Percentiles rank a stretch among this genome's conserved stretches.
phyloP scores from a whole-genome alignment of 2,329 filamentous ascomycete species.

The Colletotrichum filicis region DNA sequence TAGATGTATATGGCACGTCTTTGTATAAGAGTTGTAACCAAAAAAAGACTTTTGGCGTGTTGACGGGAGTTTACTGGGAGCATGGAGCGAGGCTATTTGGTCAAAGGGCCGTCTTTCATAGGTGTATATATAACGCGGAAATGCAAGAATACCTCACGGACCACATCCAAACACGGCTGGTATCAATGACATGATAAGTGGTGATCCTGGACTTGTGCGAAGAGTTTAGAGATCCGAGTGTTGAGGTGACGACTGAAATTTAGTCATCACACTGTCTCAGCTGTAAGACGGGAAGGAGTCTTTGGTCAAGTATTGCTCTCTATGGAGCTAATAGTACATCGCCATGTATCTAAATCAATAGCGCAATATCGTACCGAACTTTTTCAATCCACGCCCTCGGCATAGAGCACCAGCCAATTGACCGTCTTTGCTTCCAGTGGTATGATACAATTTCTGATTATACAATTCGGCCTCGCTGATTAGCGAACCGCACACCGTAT shows the following conservation, averaged over 20 bases:
- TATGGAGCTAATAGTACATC: conserved; percentile 1
- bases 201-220: background rate
- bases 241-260: too few relatives aligned
- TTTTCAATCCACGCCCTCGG: background rate
- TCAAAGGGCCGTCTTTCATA: conserved; percentile 28
- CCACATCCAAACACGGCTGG: background rate
- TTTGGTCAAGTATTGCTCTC: background rate
- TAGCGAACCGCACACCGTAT: background rate
- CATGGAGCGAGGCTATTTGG: conserved; percentile 31
- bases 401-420: background rate
- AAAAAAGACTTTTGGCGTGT: conserved; percentile 27
- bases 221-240: background rate
- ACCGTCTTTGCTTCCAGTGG: background rate
- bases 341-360: background rate
- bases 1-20: background rate
- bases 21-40: conserved; percentile 33
- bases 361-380: background rate
- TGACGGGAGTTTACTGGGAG: conserved; percentile 27
- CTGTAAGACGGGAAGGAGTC: background rate
- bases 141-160: conserved; percentile 34
- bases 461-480: background rate
- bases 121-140: conserved; percentile 35
- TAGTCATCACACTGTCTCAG: background rate
- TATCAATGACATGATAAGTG: background rate
- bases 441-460: conserved; percentile 23